phyloP scores from a whole-genome alignment of 2,329 filamentous ascomycete species.

The Emmonsiellopsis sp. region DNA sequence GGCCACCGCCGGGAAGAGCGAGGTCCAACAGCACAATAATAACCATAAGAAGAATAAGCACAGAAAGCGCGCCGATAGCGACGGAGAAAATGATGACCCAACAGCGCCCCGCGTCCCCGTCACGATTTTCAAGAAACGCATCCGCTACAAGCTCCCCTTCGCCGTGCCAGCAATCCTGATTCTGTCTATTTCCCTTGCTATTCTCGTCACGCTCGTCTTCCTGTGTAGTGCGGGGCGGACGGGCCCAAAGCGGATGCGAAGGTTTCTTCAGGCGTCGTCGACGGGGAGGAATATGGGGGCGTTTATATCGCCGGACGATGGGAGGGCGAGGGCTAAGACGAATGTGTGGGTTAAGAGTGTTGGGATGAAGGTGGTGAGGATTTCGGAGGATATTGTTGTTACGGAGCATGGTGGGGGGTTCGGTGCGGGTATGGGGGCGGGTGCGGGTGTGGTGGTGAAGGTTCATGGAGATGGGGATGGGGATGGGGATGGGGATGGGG shows the following conservation, averaged over 20 bases:
- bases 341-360: conserved; percentile 4
- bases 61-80: background rate
- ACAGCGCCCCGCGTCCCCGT: background rate
- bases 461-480: background rate
- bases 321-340: background rate
- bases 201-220: background rate
- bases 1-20: background rate
- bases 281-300: conserved; percentile 2
- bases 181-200: background rate
- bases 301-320: background rate
- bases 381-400: background rate
- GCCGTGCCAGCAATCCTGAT: background rate
- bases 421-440: background rate
- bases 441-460: background rate
- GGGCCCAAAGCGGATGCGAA: conserved; percentile 1
- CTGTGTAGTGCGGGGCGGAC: conserved; percentile 2
- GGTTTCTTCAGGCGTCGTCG: conserved; percentile 4
- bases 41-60: background rate
- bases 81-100: background rate
- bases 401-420: background rate
- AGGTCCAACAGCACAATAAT: background rate
- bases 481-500: background rate
- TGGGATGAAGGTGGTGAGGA: background rate
- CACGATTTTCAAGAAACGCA: conserved; percentile 1
- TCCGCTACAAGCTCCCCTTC: background rate